A percentile compares a stretch with the other conserved stretches of the same genome.
Conservation (phyloP, 2,329 filamentous ascomycete species). For the Neocatenulostroma microsporum region DNA sequence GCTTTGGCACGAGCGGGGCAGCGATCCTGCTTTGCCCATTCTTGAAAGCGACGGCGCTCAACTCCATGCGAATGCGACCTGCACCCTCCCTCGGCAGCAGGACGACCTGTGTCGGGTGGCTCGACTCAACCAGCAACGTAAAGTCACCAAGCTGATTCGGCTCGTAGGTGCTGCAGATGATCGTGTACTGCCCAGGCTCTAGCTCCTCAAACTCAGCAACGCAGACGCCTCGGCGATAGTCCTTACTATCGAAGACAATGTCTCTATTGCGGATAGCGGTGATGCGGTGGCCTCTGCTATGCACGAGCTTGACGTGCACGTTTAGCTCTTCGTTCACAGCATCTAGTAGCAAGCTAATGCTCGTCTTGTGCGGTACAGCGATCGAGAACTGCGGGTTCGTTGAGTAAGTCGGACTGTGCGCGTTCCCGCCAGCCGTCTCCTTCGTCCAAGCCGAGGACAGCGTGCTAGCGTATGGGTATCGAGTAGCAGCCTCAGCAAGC, state of each 20-base stretch:
- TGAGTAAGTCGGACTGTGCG: constrained; percentile 67
- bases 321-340: constrained; percentile 59
- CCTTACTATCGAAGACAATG: constrained; percentile 73
- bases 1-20: constrained; percentile 42
- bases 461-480: constrained; percentile 53
- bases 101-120: constrained; percentile 47
- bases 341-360: constrained; percentile 67
- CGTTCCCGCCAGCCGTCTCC: constrained; percentile 76
- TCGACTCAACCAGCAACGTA: constrained; percentile 64
- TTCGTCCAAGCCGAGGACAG: constrained; percentile 64
- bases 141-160: constrained; percentile 68
- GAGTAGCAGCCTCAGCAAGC: constrained; percentile 55
- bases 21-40: constrained; percentile 47
- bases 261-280: constrained; percentile 64
- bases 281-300: constrained; percentile 65
- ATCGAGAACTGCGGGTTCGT: constrained; percentile 82
- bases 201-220: constrained; percentile 56
- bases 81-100: constrained; percentile 65
- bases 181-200: constrained; percentile 68
- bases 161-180: constrained; percentile 88
- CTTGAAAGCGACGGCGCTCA: constrained; percentile 48
- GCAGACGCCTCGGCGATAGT: constrained; percentile 75
- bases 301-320: constrained; percentile 77
- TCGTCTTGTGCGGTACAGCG: constrained; percentile 47
- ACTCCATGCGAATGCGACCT: constrained; percentile 58